Evolutionary conservation across 2,329 filamentous ascomycete genomes (phyloP).

Genomic region (Aureobasidium lini): DNA sequence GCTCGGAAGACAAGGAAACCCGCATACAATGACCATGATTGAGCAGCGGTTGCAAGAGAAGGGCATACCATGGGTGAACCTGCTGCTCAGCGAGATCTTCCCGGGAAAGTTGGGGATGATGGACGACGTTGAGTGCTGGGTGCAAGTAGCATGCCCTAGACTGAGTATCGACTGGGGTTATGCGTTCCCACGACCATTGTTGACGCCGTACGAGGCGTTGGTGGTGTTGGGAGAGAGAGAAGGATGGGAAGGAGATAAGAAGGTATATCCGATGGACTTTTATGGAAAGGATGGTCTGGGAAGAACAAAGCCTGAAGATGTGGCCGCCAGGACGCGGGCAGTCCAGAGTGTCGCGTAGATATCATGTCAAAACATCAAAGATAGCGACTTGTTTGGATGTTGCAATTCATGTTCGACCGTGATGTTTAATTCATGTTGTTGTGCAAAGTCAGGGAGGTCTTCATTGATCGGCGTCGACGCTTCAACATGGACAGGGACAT

Average conservation of each 20-base stretch:
- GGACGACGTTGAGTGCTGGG: slow-evolving; percentile 91
- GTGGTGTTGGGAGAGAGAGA: slow-evolving; percentile 75
- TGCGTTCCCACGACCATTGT: slow-evolving; percentile 77
- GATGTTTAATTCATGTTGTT: neutral
- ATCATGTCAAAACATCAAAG: too few species aligned
- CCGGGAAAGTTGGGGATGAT: slow-evolving; percentile 92
- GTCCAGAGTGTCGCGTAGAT: slow-evolving; percentile 12
- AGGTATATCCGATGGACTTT: slow-evolving; percentile 89
- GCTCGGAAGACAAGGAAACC: slow-evolving; percentile 89
- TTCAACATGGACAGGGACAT: neutral
- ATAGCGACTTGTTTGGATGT: neutral
- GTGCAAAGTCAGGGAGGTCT: neutral
- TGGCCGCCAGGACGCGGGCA: slow-evolving; percentile 14
- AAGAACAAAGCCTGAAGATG: slow-evolving; percentile 51
- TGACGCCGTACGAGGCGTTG: slow-evolving; percentile 93
- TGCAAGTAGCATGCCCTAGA: slow-evolving; percentile 94
- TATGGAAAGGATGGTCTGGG: slow-evolving; percentile 89
- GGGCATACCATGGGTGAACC: slow-evolving; percentile 73
- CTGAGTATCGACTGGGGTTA: slow-evolving; percentile 99
- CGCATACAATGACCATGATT: slow-evolving; percentile 81
- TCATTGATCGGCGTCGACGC: neutral
- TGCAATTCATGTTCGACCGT: neutral
- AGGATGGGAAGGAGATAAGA: slow-evolving; percentile 47
- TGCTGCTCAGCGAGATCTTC: slow-evolving; percentile 91
- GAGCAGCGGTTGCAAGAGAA: slow-evolving; percentile 65